These are phyloP conservation scores for Passalora sequoiae DNA, from an alignment of 2,329 filamentous ascomycete genomes.

Conservation along the genomic window DNA sequence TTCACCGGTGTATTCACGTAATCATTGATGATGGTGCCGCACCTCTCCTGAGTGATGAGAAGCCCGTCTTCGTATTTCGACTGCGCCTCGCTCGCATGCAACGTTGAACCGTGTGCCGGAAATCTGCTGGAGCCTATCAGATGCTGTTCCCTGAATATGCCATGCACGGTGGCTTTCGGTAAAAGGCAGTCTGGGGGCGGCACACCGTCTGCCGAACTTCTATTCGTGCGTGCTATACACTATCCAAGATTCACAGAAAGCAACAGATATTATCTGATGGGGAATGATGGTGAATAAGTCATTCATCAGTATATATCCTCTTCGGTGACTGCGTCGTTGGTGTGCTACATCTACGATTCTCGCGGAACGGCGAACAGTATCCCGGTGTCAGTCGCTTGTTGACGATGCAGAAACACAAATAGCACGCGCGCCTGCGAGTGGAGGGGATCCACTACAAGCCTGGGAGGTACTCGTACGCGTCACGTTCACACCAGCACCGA, in stretches of 20 bases:
- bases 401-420: neutral
- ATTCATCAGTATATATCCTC: neutral
- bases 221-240: neutral
- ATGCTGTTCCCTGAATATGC: neutral
- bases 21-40: neutral
- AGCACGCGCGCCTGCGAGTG: too few species aligned
- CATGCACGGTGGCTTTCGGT: neutral
- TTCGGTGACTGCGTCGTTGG: neutral
- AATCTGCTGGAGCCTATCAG: neutral
- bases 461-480: too few species aligned
- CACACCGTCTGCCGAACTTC: too few species aligned
- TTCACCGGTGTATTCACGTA: neutral
- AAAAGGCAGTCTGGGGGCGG: neutral
- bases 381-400: neutral
- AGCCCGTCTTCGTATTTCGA: too few species aligned
- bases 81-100: too few species aligned
- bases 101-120: too few species aligned
- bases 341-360: neutral
- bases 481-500: too few species aligned
- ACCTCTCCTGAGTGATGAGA: neutral
- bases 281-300: neutral
- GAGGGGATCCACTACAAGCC: too few species aligned
- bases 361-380: neutral
- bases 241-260: neutral
- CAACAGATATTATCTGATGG: neutral